Base-by-base conservation (phyloP, 2,329 filamentous ascomycete species). In the Furcasterigmium sp. region DNA sequence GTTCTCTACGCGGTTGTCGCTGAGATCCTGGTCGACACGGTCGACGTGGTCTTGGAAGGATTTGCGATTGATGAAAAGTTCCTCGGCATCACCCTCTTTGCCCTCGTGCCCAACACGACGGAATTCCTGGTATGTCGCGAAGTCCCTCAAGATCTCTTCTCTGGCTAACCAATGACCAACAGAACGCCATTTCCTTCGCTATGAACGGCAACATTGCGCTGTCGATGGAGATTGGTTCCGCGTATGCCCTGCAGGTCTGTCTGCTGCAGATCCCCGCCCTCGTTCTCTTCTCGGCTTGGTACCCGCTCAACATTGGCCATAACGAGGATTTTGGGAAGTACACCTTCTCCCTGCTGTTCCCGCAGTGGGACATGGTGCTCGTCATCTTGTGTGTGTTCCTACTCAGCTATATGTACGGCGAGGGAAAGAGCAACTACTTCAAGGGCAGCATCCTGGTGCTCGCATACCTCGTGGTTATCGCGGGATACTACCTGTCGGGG, bases 391-490 rank as follows among this genome's bases (percentile, higher is more conserved):
- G 91, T 57, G 90, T 98, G 15, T 95, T 98, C 70, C 70, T 98
- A 44, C 80, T 98, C 52, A 95, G 90, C 57, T 95, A 97, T 72
- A 91, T 98, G 73, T 95, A 97, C 56, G 88, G 91, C 41, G 93
- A 98, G 68, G 93, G 93, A 32, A 98, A 98, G 80, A 97, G 91
- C 72, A 98, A 98, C 66, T 98, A 98, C 67, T 98, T 98, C 80
- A 98, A 98, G 71, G 93, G 93, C 41, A 95, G 88, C 51, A 96
- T 97, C 54, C 74, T 98, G 41, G 82, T 97, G 50, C 72, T 98
- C 40, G 93, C 88, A 26, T 98, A 98, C 62, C 66, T 97, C 19
- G 93, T 97, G 21, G 89, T 98, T 39, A 72, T 96, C 21, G 80
- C 88, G 36, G 93, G 93, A 2, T 98, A 94, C 70, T 97, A 89